These are phyloP conservation scores for Pleurotus salmoneostramineus DNA, from an alignment of 768 basidiomycete species.

Conservation along the genomic window DNA sequence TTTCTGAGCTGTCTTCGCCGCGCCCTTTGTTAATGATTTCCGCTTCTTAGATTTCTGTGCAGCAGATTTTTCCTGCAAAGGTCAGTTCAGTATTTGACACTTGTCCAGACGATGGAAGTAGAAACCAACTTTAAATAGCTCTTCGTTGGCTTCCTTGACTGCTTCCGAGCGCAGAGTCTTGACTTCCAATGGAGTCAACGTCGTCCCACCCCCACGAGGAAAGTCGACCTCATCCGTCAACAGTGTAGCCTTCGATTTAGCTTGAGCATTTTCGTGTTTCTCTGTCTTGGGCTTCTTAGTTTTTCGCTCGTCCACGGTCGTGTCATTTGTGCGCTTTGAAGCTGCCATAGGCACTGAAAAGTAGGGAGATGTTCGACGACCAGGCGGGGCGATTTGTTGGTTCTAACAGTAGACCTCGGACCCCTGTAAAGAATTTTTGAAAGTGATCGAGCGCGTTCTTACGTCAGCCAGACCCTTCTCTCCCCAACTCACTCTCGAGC, in stretches of 20 bases:
- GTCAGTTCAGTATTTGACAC: constrained; percentile 6
- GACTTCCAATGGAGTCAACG: constrained; percentile 84
- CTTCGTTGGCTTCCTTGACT: constrained; percentile 76
- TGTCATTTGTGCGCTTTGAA: neutral
- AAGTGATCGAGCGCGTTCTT: constrained; percentile 16
- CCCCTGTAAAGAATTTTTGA: constrained; percentile 16
- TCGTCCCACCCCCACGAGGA: constrained; percentile 91
- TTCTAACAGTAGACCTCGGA: neutral
- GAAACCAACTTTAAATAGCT: constrained; percentile 62
- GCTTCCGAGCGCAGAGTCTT: constrained; percentile 85
- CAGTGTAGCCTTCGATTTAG: constrained; percentile 31
- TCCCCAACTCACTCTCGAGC: neutral
- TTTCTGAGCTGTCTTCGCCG: constrained; percentile 14
- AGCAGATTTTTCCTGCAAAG: constrained; percentile 34
- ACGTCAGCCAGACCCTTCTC: constrained; percentile 14
- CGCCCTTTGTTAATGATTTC: constrained; percentile 42
- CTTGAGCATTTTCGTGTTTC: constrained; percentile 20
- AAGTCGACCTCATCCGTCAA: constrained; percentile 81
- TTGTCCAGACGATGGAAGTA: constrained; percentile 8
- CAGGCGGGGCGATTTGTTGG: neutral
- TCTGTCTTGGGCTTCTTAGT: constrained; percentile 14
- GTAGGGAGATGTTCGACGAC: neutral
- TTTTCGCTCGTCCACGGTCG: neutral
- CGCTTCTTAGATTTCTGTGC: constrained; percentile 42
- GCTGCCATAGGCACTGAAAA: constrained; percentile 12